phyloP scores from a whole-genome alignment of 2,329 filamentous ascomycete genomes.

The Alternaria tenuissima region DNA sequence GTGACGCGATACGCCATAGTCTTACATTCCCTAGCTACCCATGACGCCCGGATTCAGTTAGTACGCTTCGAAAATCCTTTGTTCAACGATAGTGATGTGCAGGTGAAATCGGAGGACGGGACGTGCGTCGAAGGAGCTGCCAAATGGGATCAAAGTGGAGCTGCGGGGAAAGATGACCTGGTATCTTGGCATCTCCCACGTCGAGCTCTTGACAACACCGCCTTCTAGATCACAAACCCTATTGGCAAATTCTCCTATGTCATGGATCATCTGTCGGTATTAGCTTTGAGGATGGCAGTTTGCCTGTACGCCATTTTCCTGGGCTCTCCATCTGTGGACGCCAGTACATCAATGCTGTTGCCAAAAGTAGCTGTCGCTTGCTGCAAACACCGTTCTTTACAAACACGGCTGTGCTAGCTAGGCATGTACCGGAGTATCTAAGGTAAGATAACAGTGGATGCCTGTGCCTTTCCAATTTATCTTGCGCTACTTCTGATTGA shows the following conservation, averaged over 20 bases:
- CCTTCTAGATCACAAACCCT: conserved; percentile 5
- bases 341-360: not conserved
- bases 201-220: conserved; percentile 10
- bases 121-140: conserved; percentile 5
- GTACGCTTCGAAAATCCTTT: not conserved
- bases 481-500: too few relatives aligned
- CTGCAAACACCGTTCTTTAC: not conserved
- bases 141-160: conserved; percentile 10
- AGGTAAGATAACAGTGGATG: not conserved
- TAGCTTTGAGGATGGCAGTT: conserved; percentile 4
- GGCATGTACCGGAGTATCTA: not conserved
- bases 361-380: conserved; percentile 1
- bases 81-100: not conserved
- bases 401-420: not conserved
- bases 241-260: conserved; percentile 15
- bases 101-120: conserved; percentile 6
- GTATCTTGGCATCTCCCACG: conserved; percentile 12
- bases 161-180: conserved; percentile 26
- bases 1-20: not conserved
- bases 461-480: not conserved
- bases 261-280: not conserved
- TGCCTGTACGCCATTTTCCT: not conserved
- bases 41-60: not conserved
- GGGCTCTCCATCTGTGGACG: conserved; percentile 4
- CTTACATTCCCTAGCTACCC: not conserved